Conservation (phyloP, 176 grass and related monocot species). For the Cenchrus fungigraminus region DNA sequence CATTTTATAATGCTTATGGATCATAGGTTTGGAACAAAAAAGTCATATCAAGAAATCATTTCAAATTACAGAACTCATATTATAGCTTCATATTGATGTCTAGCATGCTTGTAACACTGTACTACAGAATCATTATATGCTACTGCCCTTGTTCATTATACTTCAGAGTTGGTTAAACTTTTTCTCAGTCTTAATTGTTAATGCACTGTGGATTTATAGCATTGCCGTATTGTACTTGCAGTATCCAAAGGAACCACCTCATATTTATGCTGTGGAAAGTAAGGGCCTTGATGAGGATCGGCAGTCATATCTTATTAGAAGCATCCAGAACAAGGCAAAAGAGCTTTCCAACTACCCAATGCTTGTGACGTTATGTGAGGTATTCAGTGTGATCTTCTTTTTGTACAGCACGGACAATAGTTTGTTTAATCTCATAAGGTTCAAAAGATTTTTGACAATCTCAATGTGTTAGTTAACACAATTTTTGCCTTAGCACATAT, state of each 20-base stretch:
- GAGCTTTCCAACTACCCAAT: conserved; percentile 78
- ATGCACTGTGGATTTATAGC: conserved; percentile 21
- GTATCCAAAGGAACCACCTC: conserved; percentile 83
- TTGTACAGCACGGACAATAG: conserved; percentile 7
- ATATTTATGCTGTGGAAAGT: conserved; percentile 71
- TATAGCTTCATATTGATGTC: not conserved
- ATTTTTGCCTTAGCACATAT: not conserved
- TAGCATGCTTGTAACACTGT: conserved; percentile 29
- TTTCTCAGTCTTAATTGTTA: conserved; percentile 11
- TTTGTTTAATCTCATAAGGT: not conserved
- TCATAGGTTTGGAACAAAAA: conserved; percentile 25
- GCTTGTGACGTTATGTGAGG: conserved; percentile 86
- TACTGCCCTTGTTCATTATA: conserved; percentile 4
- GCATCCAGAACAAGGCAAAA: conserved; percentile 69
- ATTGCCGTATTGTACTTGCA: conserved; percentile 35
- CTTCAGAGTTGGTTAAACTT: conserved; percentile 4
- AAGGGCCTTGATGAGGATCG: conserved; percentile 90
- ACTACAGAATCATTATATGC: conserved; percentile 6
- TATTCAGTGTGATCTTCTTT: conserved; percentile 41
- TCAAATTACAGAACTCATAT: conserved; percentile 1
- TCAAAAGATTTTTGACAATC: conserved; percentile 6
- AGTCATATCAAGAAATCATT: not conserved
- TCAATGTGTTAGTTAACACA: not conserved
- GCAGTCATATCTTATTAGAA: conserved; percentile 60
- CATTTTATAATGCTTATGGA: conserved; percentile 7